A percentile compares a stretch with the other conserved stretches of the same genome.
phyloP scores from a whole-genome alignment of 2,329 filamentous ascomycete genomes.

The Apiospora marii region DNA sequence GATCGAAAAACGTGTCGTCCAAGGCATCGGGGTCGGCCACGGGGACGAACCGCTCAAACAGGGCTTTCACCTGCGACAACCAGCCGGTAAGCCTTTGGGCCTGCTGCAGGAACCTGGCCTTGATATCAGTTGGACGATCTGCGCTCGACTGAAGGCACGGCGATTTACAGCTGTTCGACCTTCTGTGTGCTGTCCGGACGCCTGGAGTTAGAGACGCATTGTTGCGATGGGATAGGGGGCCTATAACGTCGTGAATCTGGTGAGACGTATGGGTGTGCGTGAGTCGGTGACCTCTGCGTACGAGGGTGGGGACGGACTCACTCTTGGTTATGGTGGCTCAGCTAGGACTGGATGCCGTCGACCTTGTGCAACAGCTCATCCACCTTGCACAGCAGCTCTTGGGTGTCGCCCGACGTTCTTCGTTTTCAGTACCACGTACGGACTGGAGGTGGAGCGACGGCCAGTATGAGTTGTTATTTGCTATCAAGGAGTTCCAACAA shows the following conservation, averaged over 20 bases:
- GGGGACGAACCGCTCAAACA: too few species aligned
- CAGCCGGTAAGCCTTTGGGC: too few species aligned
- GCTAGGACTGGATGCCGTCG: background rate
- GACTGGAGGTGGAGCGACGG: too few species aligned
- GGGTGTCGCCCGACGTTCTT: background rate
- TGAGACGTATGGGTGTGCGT: background rate
- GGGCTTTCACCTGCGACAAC: too few species aligned
- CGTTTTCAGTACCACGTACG: too few species aligned
- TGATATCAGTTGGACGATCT: background rate
- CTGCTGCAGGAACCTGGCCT: conserved; percentile 19
- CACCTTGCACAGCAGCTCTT: conserved; percentile 4
- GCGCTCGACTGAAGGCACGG: background rate
- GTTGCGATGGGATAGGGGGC: too few species aligned
- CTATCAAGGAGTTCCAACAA: too few species aligned
- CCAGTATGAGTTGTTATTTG: too few species aligned
- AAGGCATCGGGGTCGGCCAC: too few species aligned
- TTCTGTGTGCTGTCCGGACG: conserved; percentile 2
- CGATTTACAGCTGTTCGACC: conserved; percentile 4
- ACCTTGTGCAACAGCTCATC: background rate
- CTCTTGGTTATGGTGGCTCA: background rate
- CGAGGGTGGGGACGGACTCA: background rate
- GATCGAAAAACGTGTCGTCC: too few species aligned
- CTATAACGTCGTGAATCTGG: too few species aligned
- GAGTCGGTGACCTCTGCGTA: background rate
- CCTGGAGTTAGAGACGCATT: too few species aligned